Base-by-base conservation (phyloP, 202 grass and related monocot species). In the Eragrostis tef region DNA sequence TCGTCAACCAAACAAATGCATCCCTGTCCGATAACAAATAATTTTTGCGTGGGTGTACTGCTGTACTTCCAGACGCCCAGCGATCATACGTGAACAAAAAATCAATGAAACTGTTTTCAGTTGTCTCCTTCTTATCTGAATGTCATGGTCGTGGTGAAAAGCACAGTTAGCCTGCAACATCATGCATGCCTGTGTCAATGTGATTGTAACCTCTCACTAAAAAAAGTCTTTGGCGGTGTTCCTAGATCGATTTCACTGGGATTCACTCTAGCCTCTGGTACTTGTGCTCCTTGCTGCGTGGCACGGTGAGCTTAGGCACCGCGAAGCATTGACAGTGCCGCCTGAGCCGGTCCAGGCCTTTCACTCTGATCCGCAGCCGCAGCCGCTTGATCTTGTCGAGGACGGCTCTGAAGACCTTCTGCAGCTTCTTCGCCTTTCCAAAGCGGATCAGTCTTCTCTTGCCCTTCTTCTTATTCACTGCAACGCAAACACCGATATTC, bases 271-370 rank as follows among this genome's bases (percentile, higher is more conserved):
- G 75, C 64, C 77, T 93, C 52, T 56, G 31, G 81, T 89, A 85
- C 16, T 73, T 81, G 61, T 21, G 61, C 68, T 29, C 25, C 31
- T 69, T 78, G 36, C 71, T 73, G 45, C 52, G 80, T 36, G 84
- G 82, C 41, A 27, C 29, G 26, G 83, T 72, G n/a, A 90, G 82
- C 64, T 73, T 87, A 56, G 73, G 89, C 56, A 89, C 51, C 11
- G 79, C 57, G 49, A 98, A 92, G 63, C 92, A 98, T 43, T 53
- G 74, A 27, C 80, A n/a, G n/a, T n/a, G n/a, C n/a, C n/a, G n/a
- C n/a, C n/a, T n/a, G n/a, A n/a, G n/a, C n/a, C n/a, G n/a, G n/a
- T n/a, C n/a, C n/a, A n/a, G n/a, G n/a, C n/a, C n/a, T n/a, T n/a
- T n/a, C n/a, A n/a, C n/a, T n/a, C n/a, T n/a, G n/a, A n/a, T n/a